Base-by-base conservation (phyloP, 345 rosid species). In the Raphanus raphanistrum region DNA sequence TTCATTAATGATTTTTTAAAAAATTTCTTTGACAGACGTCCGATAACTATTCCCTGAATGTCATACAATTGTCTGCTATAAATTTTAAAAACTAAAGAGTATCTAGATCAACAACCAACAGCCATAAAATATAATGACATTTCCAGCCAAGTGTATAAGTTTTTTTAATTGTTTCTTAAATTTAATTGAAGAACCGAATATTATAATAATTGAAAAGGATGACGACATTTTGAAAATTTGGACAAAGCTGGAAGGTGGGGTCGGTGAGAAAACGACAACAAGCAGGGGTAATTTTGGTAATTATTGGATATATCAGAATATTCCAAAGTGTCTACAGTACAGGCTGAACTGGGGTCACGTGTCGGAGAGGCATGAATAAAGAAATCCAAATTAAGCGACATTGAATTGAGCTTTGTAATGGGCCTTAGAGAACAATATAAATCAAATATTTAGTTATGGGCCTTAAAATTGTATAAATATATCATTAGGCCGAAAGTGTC, bases 101-200 rank as follows among this genome's bases (percentile, higher is more conserved):
- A 78, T 78, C 81, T 78, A 59, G 81, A 72, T 72, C 73, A 78
- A 72, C 81, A 78, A 78, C 73, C 81, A 78, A 66, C 81, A 78
- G 27, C 81, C 68, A 78, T 72, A 78, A 38, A 45, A 66, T 66
- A 66, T 43, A 45, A 65, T 78, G 48, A 78, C 68, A 78, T 68
- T 72, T 78, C 68, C 81, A 71, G 72, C 76, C 67, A 65, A 66
- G 54, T 66, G 11, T 70, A 52, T 64, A 33, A 43, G 55, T 59
- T 43, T 8, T 26, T 26, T 3, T 54, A 27, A 54, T 63, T 64
- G 59, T 4, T 55, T 71, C n/a, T 70, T 63, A 35, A 55, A 41
- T 28, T 57, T 55, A 71, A 12, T 77, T 17, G 35, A 29, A 17
- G 31, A 71, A 66, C 21, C 68, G 63, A 65, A 78, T 78, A 60